phyloP scores from a whole-genome alignment of 345 rosid genomes.

The Sonneratia alba region DNA sequence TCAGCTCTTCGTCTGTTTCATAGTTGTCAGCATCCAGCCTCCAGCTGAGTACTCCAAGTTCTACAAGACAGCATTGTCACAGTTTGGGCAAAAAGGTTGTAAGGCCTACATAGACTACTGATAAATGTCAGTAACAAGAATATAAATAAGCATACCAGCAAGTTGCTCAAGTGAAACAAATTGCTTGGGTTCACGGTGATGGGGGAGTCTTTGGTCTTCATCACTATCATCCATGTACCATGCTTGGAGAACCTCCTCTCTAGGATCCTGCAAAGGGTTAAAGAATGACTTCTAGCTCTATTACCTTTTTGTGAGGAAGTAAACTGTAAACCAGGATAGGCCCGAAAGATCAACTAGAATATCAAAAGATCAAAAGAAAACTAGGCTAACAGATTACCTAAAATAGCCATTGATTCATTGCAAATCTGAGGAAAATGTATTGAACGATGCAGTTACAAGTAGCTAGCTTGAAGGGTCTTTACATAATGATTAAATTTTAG shows the following conservation, averaged over 20 bases:
- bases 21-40: slow-evolving; percentile 79
- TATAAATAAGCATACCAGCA: slow-evolving; percentile 31
- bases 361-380: background rate
- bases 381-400: background rate
- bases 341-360: background rate
- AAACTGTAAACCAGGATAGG: background rate
- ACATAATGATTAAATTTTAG: background rate
- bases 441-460: background rate
- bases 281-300: background rate
- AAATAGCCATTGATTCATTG: background rate
- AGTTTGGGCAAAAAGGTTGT: background rate
- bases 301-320: background rate
- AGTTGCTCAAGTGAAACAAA: slow-evolving; percentile 68
- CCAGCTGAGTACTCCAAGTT: slow-evolving; percentile 91
- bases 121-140: background rate
- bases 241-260: slow-evolving; percentile 77
- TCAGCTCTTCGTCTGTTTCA: slow-evolving; percentile 78
- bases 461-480: background rate
- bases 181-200: slow-evolving; percentile 77
- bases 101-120: background rate
- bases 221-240: slow-evolving; percentile 90
- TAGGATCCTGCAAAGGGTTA: slow-evolving; percentile 28
- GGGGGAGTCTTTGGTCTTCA: slow-evolving; percentile 87
- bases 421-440: background rate
- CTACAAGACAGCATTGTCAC: slow-evolving; percentile 19